phyloP scores from a whole-genome alignment of 768 basidiomycete genomes.

The Coprinellus aureogranulatus region DNA sequence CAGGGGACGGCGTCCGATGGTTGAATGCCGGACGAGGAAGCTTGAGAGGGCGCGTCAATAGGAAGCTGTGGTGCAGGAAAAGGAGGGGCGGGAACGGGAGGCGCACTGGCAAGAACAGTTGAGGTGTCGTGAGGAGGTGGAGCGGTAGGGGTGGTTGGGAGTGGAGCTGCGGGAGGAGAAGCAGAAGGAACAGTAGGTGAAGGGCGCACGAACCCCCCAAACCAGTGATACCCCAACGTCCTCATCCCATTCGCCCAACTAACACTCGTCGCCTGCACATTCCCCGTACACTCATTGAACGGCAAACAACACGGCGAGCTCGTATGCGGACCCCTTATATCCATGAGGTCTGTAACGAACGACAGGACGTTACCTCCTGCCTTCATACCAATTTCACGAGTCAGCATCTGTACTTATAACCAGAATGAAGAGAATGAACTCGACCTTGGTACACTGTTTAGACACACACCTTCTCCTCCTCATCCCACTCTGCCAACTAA shows the following conservation, averaged over 20 bases:
- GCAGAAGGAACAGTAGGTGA: too few relatives aligned
- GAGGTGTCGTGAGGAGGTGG: too few relatives aligned
- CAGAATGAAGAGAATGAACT: neutral
- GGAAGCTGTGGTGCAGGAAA: too few relatives aligned
- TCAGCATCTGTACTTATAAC: too few relatives aligned
- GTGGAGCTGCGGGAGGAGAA: too few relatives aligned
- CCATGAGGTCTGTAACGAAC: conserved; percentile 26
- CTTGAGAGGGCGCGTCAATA: too few relatives aligned
- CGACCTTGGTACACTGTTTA: conserved; percentile 24
- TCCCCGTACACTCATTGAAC: conserved; percentile 24
- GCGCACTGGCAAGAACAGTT: too few relatives aligned
- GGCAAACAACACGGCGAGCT: conserved; percentile 29
- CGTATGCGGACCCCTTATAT: conserved; percentile 36
- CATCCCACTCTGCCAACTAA: conserved; percentile 46
- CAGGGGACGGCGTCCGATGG: too few relatives aligned
- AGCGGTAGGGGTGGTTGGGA: too few relatives aligned
- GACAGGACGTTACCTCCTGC: conserved; percentile 17
- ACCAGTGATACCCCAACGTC: conserved; percentile 30
- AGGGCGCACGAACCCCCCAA: neutral
- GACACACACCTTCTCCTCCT: conserved; percentile 47
- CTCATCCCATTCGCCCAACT: conserved; percentile 32
- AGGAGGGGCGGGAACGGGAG: too few relatives aligned
- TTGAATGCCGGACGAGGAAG: too few relatives aligned
- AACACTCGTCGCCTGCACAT: conserved; percentile 8
- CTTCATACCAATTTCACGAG: too few relatives aligned